These are phyloP conservation scores for Chionographis japonica DNA, from an alignment of 106 monocot genomes.

Conservation along the genomic window DNA sequence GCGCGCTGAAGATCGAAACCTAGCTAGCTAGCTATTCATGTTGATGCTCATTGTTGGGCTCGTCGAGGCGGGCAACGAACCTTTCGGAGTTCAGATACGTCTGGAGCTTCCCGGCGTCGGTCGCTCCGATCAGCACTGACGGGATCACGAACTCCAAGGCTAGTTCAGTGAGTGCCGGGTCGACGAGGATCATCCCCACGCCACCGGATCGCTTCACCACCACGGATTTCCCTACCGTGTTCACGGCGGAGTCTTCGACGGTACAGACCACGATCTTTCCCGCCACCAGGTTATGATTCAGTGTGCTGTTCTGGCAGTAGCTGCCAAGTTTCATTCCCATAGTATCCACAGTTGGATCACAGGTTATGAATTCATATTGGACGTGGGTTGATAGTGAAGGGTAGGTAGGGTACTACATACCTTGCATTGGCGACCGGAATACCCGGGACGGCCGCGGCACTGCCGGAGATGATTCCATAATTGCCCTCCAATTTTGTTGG, in stretches of 20 bases:
- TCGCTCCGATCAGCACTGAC: background rate
- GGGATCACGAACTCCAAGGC: constrained; percentile 3
- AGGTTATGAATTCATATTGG: no score
- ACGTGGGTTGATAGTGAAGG: no score
- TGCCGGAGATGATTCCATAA: background rate
- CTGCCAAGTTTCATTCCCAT: background rate
- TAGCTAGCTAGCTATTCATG: no score
- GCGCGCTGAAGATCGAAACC: no score
- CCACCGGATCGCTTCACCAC: constrained; percentile 4
- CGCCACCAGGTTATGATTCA: background rate
- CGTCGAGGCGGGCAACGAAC: background rate
- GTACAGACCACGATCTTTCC: constrained; percentile 15
- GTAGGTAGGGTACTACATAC: background rate
- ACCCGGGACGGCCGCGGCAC: background rate
- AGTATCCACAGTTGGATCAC: no score
- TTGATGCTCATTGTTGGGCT: no score
- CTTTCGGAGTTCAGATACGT: background rate
- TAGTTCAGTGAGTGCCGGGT: background rate
- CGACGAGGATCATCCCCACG: constrained; percentile 13
- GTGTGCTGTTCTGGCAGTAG: constrained; percentile 11
- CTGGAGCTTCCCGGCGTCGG: background rate
- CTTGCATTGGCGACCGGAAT: constrained; percentile 3
- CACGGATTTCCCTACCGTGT: background rate
- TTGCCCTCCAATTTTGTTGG: background rate
- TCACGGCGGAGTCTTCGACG: background rate